A percentile compares a stretch with the other conserved stretches of the same genome.
Conservation (phyloP, 2,329 filamentous ascomycete genomes). For the Geosmithia putterillii region DNA sequence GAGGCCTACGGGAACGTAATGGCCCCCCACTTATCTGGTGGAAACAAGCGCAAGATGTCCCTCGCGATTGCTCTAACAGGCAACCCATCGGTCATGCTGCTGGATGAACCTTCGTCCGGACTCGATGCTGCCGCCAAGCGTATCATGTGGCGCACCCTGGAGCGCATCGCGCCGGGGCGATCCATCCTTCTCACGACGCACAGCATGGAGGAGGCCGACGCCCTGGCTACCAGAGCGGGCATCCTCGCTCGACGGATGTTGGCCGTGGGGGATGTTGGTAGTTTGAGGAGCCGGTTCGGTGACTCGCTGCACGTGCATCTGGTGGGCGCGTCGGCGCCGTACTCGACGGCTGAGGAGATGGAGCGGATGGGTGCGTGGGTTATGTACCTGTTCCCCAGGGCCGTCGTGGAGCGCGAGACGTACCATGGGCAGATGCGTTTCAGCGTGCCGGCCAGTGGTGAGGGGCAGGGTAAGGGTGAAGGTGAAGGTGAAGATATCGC, state of each 20-base stretch:
- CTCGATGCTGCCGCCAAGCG: conserved; percentile 66
- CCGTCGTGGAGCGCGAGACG: conserved; percentile 51
- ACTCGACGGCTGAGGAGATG: conserved; percentile 56
- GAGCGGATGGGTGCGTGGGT: conserved; percentile 52
- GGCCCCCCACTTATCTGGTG: conserved; percentile 57
- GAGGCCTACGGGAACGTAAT: conserved; percentile 47
- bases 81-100: conserved; percentile 58
- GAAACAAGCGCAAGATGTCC: conserved; percentile 65
- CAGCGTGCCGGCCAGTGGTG: conserved; percentile 10
- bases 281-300: conserved; percentile 58
- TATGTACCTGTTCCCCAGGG: conserved; percentile 39
- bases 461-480: conserved; percentile 4
- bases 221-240: conserved; percentile 48
- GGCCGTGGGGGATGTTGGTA: conserved; percentile 58
- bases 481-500: not conserved
- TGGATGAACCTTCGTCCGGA: conserved; percentile 63
- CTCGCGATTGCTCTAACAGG: conserved; percentile 66
- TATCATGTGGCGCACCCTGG: conserved; percentile 63
- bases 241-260: conserved; percentile 76
- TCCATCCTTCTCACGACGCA: conserved; percentile 65
- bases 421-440: conserved; percentile 15
- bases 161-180: conserved; percentile 50
- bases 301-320: conserved; percentile 67
- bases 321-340: conserved; percentile 57
- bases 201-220: conserved; percentile 72